Evolutionary conservation across 2,329 filamentous ascomycete genomes (phyloP).

Genomic region (Xylaria sp.): DNA sequence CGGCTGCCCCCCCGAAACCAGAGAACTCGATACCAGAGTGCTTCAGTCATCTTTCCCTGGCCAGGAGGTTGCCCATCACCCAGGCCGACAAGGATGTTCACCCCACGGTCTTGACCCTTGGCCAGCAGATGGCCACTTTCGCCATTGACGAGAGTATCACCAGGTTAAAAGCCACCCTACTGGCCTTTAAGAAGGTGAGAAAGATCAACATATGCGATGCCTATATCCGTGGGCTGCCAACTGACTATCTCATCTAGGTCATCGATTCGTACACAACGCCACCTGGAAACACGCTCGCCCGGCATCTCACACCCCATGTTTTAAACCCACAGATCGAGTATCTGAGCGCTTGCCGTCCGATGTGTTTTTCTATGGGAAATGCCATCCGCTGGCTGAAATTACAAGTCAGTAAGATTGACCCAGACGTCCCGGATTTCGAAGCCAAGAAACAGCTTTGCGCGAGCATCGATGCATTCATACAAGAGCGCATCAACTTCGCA

Average conservation of each 20-base stretch:
- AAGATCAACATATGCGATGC: slow-evolving; percentile 29
- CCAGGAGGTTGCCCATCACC: slow-evolving; percentile 64
- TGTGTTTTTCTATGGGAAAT: slow-evolving; percentile 97
- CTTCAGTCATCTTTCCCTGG: slow-evolving; percentile 85
- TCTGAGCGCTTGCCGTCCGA: slow-evolving; percentile 90
- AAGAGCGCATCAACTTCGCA: slow-evolving; percentile 87
- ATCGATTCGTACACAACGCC: slow-evolving; percentile 95
- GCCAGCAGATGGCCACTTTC: slow-evolving; percentile 91
- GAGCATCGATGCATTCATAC: slow-evolving; percentile 88
- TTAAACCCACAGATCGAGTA: slow-evolving; percentile 97
- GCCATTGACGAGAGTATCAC: slow-evolving; percentile 89
- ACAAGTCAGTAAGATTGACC: slow-evolving; percentile 89
- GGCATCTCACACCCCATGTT: slow-evolving; percentile 90
- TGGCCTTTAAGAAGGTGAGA: slow-evolving; percentile 85
- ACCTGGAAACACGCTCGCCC: slow-evolving; percentile 81
- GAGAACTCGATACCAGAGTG: slow-evolving; percentile 75
- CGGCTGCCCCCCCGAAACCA: slow-evolving; percentile 59
- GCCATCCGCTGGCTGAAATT: slow-evolving; percentile 95
- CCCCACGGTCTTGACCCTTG: slow-evolving; percentile 83
- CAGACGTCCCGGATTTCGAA: slow-evolving; percentile 81
- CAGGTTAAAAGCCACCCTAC: slow-evolving; percentile 84
- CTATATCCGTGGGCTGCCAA: background rate
- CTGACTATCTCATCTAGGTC: slow-evolving; percentile 65
- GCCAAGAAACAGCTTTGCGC: slow-evolving; percentile 83
- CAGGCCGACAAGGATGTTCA: slow-evolving; percentile 82